Percentiles rank a stretch among this genome's conserved stretches.
These are phyloP conservation scores for Thymus mandschuricus DNA, from an alignment of 257 asterid species.

Conservation along the genomic window DNA sequence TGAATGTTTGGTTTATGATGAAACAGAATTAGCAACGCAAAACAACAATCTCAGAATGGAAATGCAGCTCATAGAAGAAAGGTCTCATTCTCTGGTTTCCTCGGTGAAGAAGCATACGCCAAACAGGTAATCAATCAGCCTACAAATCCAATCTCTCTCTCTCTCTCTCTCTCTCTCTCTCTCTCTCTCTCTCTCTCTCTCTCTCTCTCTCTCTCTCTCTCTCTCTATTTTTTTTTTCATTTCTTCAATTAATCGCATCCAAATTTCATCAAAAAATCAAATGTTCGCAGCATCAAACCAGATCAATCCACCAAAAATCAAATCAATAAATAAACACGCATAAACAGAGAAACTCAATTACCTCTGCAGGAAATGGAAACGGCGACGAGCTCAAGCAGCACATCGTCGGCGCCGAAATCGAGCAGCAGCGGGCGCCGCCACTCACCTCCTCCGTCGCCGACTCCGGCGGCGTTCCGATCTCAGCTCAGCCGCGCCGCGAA, in stretches of 20 bases:
- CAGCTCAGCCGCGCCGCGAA: conserved; percentile 51
- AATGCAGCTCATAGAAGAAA: conserved; percentile 50
- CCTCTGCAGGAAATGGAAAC: conserved; percentile 43
- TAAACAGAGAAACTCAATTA: too few species aligned
- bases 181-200: not conserved
- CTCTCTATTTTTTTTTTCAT: not conserved
- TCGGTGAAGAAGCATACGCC: conserved; percentile 32
- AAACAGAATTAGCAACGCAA: conserved; percentile 36
- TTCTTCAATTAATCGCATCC: too few species aligned
- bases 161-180: not conserved
- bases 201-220: conserved; percentile 1
- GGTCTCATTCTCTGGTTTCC: conserved; percentile 51
- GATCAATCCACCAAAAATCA: too few species aligned
- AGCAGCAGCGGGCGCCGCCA: conserved; percentile 28
- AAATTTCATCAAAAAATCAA: too few species aligned
- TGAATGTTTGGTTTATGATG: not conserved
- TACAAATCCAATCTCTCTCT: not conserved
- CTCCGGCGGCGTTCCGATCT: conserved; percentile 60
- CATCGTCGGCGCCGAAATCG: conserved; percentile 40
- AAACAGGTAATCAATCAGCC: conserved; percentile 42
- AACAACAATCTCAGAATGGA: conserved; percentile 35
- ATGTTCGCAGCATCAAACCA: not conserved
- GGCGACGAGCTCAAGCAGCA: conserved; percentile 44
- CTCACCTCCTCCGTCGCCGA: conserved; percentile 60
- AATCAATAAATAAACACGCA: too few species aligned